phyloP scores from a whole-genome alignment of 1,284 basidiomycete genomes.

The Pseudozyma tsukubaensis region DNA sequence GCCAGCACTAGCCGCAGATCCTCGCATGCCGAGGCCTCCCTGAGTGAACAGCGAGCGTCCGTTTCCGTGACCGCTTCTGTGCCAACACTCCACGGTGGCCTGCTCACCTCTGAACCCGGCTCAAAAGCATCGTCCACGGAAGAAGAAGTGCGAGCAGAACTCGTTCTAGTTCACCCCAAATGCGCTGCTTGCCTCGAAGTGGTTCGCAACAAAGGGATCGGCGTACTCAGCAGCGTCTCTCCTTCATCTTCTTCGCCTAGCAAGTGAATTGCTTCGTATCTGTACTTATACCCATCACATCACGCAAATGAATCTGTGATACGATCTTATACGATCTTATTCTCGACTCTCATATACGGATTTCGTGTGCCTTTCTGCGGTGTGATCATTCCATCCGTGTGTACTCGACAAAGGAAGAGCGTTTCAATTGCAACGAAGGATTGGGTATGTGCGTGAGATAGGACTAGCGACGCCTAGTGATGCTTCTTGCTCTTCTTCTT shows the following conservation, averaged over 20 bases:
- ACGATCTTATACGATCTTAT: not conserved
- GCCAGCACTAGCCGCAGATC: constrained; percentile 9
- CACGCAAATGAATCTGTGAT: constrained; percentile 2
- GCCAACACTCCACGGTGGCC: constrained; percentile 32
- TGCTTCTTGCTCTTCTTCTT: constrained; percentile 29
- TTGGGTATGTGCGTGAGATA: not conserved
- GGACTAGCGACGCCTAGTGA: not conserved
- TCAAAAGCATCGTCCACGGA: not conserved
- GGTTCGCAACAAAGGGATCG: constrained; percentile 31
- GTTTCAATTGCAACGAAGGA: not conserved
- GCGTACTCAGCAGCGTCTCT: constrained; percentile 30
- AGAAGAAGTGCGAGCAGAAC: constrained; percentile 29
- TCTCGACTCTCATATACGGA: too few species aligned
- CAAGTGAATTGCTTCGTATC: not conserved
- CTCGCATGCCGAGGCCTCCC: constrained; percentile 7
- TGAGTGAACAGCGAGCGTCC: not conserved
- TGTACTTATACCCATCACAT: constrained; percentile 6
- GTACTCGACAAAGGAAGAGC: too few species aligned
- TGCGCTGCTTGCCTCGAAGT: constrained; percentile 39
- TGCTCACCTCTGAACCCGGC: constrained; percentile 16
- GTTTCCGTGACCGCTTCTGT: constrained; percentile 4
- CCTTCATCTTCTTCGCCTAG: too few species aligned
- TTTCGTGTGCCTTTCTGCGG: too few species aligned
- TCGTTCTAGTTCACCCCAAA: constrained; percentile 42
- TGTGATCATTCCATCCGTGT: not conserved